Evolutionary conservation across 2,329 filamentous ascomycete species (phyloP).

Genomic region (Tolypocladium tropicale): DNA sequence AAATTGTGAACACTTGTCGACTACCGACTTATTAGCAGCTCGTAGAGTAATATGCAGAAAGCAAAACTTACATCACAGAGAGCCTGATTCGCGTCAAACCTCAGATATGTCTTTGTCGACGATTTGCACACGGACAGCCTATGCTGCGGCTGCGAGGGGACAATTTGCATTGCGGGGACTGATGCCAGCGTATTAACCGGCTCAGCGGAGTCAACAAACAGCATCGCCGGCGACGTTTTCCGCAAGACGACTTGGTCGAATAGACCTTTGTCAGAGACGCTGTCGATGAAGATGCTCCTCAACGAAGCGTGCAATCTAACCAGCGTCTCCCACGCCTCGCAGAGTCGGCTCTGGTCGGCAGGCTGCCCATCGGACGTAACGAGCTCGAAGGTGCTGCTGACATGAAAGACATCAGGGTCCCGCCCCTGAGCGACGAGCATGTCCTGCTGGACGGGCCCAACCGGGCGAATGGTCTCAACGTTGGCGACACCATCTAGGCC

Average conservation of each 20-base stretch:
- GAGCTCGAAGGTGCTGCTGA: conserved; percentile 38
- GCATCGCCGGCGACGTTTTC: conserved; percentile 37
- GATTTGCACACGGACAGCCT: conserved; percentile 39
- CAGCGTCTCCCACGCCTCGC: conserved; percentile 39
- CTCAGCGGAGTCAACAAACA: conserved; percentile 38
- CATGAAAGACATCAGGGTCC: conserved; percentile 29
- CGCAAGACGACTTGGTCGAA: conserved; percentile 40
- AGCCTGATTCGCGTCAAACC: conserved; percentile 40
- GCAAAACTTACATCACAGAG: conserved; percentile 32
- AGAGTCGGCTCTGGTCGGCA: conserved; percentile 34
- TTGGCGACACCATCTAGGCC: conserved; percentile 31
- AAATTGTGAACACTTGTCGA: conserved; percentile 31
- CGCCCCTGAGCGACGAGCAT: conserved; percentile 36
- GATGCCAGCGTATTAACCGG: conserved; percentile 25
- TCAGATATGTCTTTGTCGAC: conserved; percentile 31
- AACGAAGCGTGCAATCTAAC: conserved; percentile 33
- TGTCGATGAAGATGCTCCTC: conserved; percentile 41
- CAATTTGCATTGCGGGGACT: conserved; percentile 29
- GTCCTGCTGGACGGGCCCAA: conserved; percentile 37
- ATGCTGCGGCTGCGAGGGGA: conserved; percentile 32
- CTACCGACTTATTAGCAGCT: conserved; percentile 5
- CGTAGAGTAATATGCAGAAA: no score
- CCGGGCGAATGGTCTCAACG: conserved; percentile 38
- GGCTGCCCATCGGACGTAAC: conserved; percentile 22
- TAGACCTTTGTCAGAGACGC: conserved; percentile 34